Percentiles rank a stretch among this genome's conserved stretches.
Conservation (phyloP, 805 yeast species). For the Suhomyces sp. region DNA sequence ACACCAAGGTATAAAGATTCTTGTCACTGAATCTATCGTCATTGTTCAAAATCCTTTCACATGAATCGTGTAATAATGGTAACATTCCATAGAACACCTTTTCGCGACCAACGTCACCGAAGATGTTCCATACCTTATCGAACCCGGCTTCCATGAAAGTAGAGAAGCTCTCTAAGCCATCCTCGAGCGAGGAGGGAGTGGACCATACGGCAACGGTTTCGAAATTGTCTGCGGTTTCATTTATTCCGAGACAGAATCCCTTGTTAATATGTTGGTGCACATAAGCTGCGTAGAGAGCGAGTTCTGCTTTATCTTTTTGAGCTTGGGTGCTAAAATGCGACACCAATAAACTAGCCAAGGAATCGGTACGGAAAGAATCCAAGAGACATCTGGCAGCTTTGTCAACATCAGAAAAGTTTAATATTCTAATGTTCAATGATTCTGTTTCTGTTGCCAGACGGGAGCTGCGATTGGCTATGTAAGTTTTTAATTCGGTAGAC, state of each 20-base stretch:
- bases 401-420: constrained; percentile 18
- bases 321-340: constrained; percentile 22
- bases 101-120: constrained; percentile 48
- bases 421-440: constrained; percentile 8
- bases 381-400: constrained; percentile 40
- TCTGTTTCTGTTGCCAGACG: constrained; percentile 2
- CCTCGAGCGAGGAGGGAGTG: constrained; percentile 41
- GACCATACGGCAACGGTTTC: constrained; percentile 60
- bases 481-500: constrained; percentile 4
- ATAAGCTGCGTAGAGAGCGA: constrained; percentile 50
- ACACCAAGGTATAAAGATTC: constrained; percentile 43
- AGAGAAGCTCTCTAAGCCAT: constrained; percentile 45
- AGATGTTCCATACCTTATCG: constrained; percentile 49
- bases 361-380: constrained; percentile 36
- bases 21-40: constrained; percentile 40
- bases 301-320: constrained; percentile 26
- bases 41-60: constrained; percentile 41
- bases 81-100: constrained; percentile 52
- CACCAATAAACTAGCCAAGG: constrained; percentile 32
- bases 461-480: constrained; percentile 1
- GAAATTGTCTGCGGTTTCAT: constrained; percentile 42
- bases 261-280: constrained; percentile 48
- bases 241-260: constrained; percentile 51
- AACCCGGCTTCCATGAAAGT: constrained; percentile 54
- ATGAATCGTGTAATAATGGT: constrained; percentile 50